Percentiles rank a stretch among this genome's conserved stretches.
Conservation (phyloP, 164 flowering plant genomes). For the Stephania yunnanensis region DNA sequence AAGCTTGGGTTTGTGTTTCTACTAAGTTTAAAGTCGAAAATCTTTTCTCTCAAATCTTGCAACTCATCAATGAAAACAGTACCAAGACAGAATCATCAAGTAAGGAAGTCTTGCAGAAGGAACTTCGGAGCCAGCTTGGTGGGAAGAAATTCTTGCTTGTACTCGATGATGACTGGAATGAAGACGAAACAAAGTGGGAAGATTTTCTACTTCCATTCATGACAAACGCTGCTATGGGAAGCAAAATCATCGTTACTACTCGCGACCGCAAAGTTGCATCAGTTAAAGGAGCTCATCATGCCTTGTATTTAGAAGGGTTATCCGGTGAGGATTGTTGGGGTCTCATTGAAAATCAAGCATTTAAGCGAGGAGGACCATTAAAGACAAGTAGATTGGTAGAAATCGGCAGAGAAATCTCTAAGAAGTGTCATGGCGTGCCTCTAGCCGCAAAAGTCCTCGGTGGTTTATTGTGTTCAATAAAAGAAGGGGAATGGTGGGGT, state of each 20-base stretch:
- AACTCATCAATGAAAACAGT: no score
- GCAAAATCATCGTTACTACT: background rate
- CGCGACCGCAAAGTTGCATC: background rate
- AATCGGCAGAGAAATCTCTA: background rate
- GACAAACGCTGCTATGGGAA: background rate
- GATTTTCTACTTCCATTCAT: background rate
- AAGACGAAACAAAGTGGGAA: background rate
- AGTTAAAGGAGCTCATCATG: background rate
- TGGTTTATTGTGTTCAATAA: background rate
- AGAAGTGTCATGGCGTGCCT: background rate
- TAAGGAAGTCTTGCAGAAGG: no score
- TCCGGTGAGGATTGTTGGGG: background rate
- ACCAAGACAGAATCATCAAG: no score
- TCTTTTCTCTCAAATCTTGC: no score
- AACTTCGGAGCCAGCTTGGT: no score
- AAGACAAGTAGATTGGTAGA: background rate
- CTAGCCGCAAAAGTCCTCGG: background rate
- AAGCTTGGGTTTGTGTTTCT: no score
- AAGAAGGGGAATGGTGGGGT: background rate
- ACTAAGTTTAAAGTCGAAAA: no score
- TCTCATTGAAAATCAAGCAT: background rate
- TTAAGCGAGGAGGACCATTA: background rate
- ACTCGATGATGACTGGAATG: conserved; percentile 6
- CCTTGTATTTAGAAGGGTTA: background rate
- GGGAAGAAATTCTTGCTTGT: no score